Percentiles rank a stretch among this genome's conserved stretches.
phyloP scores from a whole-genome alignment of 2,329 filamentous ascomycete genomes.

The Colletotrichum sublineola region DNA sequence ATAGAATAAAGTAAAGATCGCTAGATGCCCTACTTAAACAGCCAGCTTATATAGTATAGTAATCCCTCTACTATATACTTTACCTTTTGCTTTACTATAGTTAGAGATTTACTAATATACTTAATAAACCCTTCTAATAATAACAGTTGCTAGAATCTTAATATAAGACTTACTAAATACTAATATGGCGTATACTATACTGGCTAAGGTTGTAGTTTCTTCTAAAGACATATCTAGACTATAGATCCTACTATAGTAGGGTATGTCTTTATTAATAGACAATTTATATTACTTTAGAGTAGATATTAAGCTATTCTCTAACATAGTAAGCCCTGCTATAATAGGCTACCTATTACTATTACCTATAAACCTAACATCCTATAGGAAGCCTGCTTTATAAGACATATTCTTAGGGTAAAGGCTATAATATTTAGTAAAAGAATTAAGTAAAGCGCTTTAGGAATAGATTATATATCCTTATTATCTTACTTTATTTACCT shows the following conservation, averaged over 20 bases:
- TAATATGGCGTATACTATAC: background rate
- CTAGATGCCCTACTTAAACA: background rate
- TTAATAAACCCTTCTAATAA: background rate
- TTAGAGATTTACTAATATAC: background rate
- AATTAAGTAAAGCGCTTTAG: conserved; percentile 13
- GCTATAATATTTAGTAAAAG: background rate
- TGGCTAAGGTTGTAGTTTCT: background rate
- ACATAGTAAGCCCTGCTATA: background rate
- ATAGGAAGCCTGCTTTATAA: conserved; percentile 6
- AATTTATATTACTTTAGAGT: background rate
- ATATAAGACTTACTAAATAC: background rate
- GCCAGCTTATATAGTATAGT: conserved; percentile 1
- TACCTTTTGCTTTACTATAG: conserved; percentile 2
- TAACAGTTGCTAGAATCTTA: conserved; percentile 13
- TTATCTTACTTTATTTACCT: background rate
- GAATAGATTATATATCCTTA: conserved; percentile 17
- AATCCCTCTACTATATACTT: conserved; percentile 10
- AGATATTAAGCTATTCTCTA: background rate
- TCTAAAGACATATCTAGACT: background rate
- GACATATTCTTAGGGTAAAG: background rate
- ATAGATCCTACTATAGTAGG: background rate
- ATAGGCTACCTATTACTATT: background rate
- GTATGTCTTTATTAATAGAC: background rate
- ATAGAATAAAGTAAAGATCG: background rate
- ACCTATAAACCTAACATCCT: conserved; percentile 10